Conservation (phyloP, 257 asterid species). For the Nicotiana undulata region DNA sequence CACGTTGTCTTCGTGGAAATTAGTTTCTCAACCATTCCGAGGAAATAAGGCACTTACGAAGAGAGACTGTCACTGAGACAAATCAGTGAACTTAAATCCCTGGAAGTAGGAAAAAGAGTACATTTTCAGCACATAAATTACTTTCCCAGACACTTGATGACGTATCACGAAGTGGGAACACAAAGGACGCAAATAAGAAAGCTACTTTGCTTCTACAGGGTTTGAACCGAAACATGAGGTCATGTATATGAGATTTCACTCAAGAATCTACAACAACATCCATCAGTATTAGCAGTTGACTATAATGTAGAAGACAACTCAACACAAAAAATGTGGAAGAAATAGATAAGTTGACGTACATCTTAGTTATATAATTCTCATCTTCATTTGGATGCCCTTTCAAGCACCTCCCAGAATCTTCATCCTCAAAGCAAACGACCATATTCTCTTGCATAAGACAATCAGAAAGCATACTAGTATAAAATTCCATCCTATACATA, state of each 20-base stretch:
- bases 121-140: background rate
- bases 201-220: background rate
- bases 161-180: background rate
- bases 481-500: background rate
- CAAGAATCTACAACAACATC: background rate
- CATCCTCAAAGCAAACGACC: constrained; percentile 90
- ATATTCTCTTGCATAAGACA: constrained; percentile 57
- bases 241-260: background rate
- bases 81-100: background rate
- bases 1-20: background rate
- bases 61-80: too few species aligned
- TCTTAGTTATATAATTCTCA: constrained; percentile 56
- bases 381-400: constrained; percentile 50
- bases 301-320: constrained; percentile 8
- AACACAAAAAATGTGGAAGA: background rate
- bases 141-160: background rate
- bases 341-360: constrained; percentile 37
- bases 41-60: too few species aligned
- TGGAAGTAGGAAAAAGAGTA: background rate
- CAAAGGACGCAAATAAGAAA: background rate
- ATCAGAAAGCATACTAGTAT: background rate
- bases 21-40: background rate
- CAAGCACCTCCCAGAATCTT: constrained; percentile 73
- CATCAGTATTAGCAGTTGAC: constrained; percentile 2
- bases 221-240: background rate